Base-by-base conservation (phyloP, 2,329 filamentous ascomycete genomes). In the Pseudogymnoascus verrucosus region DNA sequence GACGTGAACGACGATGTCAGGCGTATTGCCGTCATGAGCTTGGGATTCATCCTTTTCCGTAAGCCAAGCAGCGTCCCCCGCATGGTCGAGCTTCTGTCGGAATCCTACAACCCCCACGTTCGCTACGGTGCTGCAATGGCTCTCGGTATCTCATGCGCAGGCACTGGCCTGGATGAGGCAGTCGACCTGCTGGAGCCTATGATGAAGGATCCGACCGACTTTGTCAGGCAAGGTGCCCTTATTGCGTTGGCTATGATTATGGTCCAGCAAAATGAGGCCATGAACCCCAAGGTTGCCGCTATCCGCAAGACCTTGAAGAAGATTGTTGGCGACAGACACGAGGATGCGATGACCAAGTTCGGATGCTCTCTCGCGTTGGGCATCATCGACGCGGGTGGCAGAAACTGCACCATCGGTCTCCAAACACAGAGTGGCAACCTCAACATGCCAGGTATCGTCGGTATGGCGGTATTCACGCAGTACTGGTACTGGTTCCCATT, bases 401-500 rank as follows among this genome's bases (percentile, higher is more conserved):
- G 96, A 66, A 99, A 99, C 79, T 99, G 95, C 82, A 97, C 95
- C 16, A 98, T 99, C 70, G 93, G 93, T 31, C 83, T 99, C 40
- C 95, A 99, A 76, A 99, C 95, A 1, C 95, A 96, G 78, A 97
- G 93, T 0, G 96, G 96, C 68, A 99, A 97, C 74, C 86, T 99
- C 69, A 98, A 99, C 81, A 97, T 99, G 93, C 87, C 93, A 16
- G 96, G 91, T 66, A 96, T 99, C 69, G 93, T 99, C 16, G 96
- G 95, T 69, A 96, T 96, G 87, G 93, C 92, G 28, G 90, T 99
- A 62, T 99, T 99, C 78, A 96, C 93, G 7, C 95, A 99, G 76
- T 99, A 99, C 80, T 99, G 95, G 95, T 99, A 99, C 80, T 99
- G 95, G 95, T 99, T 99, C 85, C 95, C 95, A 65, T 89, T 98